A percentile compares a stretch with the other conserved stretches of the same genome.
Conservation (phyloP, 352 stramenopile genomes). For the Phytophthora capsici region DNA sequence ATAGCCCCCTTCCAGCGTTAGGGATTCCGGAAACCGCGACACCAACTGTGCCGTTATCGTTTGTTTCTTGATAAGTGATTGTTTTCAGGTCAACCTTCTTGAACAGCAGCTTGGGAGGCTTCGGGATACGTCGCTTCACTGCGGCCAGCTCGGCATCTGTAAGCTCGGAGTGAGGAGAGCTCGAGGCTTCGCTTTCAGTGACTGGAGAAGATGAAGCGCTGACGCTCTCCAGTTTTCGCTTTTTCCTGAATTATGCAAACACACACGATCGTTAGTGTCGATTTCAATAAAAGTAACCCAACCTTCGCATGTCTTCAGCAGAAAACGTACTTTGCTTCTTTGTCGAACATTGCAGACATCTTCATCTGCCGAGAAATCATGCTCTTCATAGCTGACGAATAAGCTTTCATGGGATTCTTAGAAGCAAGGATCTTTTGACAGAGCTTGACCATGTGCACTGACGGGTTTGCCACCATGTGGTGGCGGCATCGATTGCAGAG, state of each 20-base stretch:
- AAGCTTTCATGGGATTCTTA: conserved; percentile 81
- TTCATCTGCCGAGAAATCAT: conserved; percentile 89
- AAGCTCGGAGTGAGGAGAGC: conserved; percentile 71
- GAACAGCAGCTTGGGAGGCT: conserved; percentile 82
- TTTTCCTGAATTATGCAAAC: conserved; percentile 58
- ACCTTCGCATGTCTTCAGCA: neutral
- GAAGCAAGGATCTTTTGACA: conserved; percentile 75
- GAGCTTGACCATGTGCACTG: conserved; percentile 84
- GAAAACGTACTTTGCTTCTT: conserved; percentile 71
- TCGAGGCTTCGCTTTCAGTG: conserved; percentile 68
- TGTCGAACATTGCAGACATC: conserved; percentile 72
- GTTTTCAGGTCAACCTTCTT: conserved; percentile 87
- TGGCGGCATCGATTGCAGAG: conserved; percentile 79
- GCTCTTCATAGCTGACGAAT: conserved; percentile 86
- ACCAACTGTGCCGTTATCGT: conserved; percentile 89
- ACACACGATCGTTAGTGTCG: conserved; percentile 25
- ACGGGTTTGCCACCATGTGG: conserved; percentile 86
- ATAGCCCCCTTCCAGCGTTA: conserved; percentile 80
- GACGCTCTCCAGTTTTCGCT: conserved; percentile 68
- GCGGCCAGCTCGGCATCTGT: conserved; percentile 83
- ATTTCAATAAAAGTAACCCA: neutral
- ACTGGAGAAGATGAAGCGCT: conserved; percentile 57
- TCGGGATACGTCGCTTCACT: conserved; percentile 82
- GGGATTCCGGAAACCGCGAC: conserved; percentile 85
- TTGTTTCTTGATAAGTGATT: conserved; percentile 85